Percentiles rank a stretch among this genome's conserved stretches.
These are phyloP conservation scores for Anthracocystis setariae DNA, from an alignment of 1,284 basidiomycete genomes.

Conservation along the genomic window DNA sequence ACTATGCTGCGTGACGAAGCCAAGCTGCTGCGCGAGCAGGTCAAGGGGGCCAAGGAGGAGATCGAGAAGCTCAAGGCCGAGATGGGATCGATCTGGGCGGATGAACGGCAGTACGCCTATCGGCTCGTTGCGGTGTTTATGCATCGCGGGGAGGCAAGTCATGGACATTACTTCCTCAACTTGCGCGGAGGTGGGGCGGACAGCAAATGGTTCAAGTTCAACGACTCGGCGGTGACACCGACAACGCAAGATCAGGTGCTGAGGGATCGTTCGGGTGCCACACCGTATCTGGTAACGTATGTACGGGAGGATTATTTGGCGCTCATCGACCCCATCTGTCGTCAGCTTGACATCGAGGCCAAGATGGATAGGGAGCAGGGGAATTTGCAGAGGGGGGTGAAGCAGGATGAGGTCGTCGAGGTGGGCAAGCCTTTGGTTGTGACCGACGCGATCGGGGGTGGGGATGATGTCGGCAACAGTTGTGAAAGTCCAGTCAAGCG, in stretches of 20 bases:
- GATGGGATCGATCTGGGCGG: slow-evolving; percentile 81
- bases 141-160: slow-evolving; percentile 74
- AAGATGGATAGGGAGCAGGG: too few relatives aligned
- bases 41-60: slow-evolving; percentile 73
- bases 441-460: neutral
- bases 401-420: neutral
- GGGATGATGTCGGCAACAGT: slow-evolving; percentile 9
- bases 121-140: slow-evolving; percentile 95
- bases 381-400: too few relatives aligned
- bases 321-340: slow-evolving; percentile 46
- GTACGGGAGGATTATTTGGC: slow-evolving; percentile 49
- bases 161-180: slow-evolving; percentile 66
- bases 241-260: slow-evolving; percentile 50
- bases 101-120: slow-evolving; percentile 78
- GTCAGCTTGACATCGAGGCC: slow-evolving; percentile 11
- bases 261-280: slow-evolving; percentile 61
- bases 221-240: slow-evolving; percentile 53
- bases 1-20: slow-evolving; percentile 41
- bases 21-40: slow-evolving; percentile 72
- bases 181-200: slow-evolving; percentile 36
- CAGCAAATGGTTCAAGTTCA: slow-evolving; percentile 61
- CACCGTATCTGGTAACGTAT: slow-evolving; percentile 65
- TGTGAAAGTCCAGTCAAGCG: slow-evolving; percentile 41
- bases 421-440: slow-evolving; percentile 8
- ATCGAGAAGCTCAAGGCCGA: slow-evolving; percentile 74